Base-by-base conservation (phyloP, 2,329 filamentous ascomycete species). In the Botrytis paeoniae region DNA sequence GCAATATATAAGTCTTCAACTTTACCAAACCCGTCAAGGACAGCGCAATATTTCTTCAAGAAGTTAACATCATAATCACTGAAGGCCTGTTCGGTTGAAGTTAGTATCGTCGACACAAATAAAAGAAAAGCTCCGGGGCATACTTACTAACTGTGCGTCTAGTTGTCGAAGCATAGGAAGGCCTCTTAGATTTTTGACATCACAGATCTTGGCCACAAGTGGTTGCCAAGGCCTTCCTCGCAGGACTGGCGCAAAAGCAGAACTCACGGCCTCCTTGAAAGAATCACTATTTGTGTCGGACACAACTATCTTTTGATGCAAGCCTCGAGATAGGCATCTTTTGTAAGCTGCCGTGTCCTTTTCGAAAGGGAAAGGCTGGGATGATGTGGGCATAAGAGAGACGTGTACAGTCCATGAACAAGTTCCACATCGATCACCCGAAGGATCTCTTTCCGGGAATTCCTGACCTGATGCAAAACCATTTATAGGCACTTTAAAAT, bases 341-440 rank as follows among this genome's bases (percentile, higher is more conserved):
- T 89, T 89, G 80, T 90, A 90, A 6, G 88, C 87, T 59, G 84
- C 86, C 22, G 88, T 89, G 76, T 89, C 87, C 78, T 88, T 88
- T 80, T 89, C 88, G 78, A 89, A 90, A 0, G 88, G 88, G 75
- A 89, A 89, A 7, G 87, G 85, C 72, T 87, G 85, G 48, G 84
- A 84, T 20, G 82, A 83, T 64, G 84, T 85, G 6, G 88, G 88
- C 54, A 90, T 82, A 20, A 90, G 83, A 3, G 88, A 89, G 51
- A 90, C 83, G 76, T 89, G 88, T 41, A 89, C 86, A 1, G 88
- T 89, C 88, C 88, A 90, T 8, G 83, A 81, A 71, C 81, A 82
- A 29, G 82, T 79, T 20, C 75, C 78, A n/a, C 77, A 75, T 29
- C 76, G 76, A n/a, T 77, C 61, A 68, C 61, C 73, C 25, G 76